phyloP scores from a whole-genome alignment of 768 basidiomycete species.

The Suillus americanus region DNA sequence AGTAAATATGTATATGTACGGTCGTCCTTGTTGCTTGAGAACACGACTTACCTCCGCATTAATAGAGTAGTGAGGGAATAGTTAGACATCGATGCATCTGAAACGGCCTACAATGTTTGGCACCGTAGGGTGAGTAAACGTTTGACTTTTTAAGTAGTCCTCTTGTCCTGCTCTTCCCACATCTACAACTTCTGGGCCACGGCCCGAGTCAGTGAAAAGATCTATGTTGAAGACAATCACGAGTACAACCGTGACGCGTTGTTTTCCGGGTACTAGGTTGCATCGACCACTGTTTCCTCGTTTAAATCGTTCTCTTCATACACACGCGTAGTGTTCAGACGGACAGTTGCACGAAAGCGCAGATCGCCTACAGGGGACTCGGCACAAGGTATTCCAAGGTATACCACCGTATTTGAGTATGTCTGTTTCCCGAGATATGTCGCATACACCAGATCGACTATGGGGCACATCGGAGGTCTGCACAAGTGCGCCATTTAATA shows the following conservation, averaged over 20 bases:
- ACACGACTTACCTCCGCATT: slow-evolving; percentile 29
- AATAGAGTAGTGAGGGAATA: not conserved
- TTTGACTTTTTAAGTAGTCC: slow-evolving; percentile 69
- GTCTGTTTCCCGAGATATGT: slow-evolving; percentile 54
- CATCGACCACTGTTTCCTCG: slow-evolving; percentile 44
- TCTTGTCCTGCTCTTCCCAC: slow-evolving; percentile 65
- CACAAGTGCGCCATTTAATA: slow-evolving; percentile 9
- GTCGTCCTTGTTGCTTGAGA: not conserved
- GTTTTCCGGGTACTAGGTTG: slow-evolving; percentile 56
- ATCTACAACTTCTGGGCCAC: slow-evolving; percentile 44
- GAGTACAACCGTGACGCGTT: slow-evolving; percentile 38
- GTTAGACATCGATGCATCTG: not conserved
- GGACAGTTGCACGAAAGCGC: slow-evolving; percentile 47
- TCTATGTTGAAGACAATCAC: not conserved
- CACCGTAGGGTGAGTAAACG: slow-evolving; percentile 54
- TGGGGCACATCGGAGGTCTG: slow-evolving; percentile 14
- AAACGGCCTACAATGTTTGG: slow-evolving; percentile 38
- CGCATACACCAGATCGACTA: slow-evolving; percentile 60
- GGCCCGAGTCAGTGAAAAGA: not conserved
- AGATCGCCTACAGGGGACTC: slow-evolving; percentile 42
- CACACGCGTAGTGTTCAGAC: slow-evolving; percentile 49
- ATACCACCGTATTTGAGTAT: slow-evolving; percentile 53
- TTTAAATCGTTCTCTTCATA: slow-evolving; percentile 23
- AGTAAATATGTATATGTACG: not conserved
- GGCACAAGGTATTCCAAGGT: slow-evolving; percentile 48